These are phyloP conservation scores for Venturia asperata DNA, from an alignment of 2,329 filamentous ascomycete genomes.

Conservation along the genomic window DNA sequence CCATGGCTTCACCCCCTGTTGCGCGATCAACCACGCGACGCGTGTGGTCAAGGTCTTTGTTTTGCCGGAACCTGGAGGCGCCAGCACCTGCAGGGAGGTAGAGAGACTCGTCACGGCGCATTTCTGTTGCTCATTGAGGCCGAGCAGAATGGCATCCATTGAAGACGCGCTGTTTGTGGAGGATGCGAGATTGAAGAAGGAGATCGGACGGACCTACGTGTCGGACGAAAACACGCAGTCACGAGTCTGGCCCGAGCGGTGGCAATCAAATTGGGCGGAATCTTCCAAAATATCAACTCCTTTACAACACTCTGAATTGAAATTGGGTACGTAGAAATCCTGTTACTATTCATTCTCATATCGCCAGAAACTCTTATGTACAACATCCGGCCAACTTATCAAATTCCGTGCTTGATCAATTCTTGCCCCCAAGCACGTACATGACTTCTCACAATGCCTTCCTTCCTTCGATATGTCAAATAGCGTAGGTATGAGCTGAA, in stretches of 20 bases:
- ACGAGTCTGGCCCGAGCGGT: neutral
- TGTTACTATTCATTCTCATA: neutral
- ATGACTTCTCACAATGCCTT: too few relatives aligned
- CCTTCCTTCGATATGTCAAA: too few relatives aligned
- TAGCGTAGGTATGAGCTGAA: too few relatives aligned
- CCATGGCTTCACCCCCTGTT: constrained; percentile 65
- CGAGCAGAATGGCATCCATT: constrained; percentile 52
- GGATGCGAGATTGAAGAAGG: neutral
- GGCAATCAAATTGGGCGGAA: neutral
- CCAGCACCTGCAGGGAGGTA: constrained; percentile 53
- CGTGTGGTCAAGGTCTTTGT: constrained; percentile 92
- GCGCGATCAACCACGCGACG: constrained; percentile 77
- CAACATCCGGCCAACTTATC: too few relatives aligned
- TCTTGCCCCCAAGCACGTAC: too few relatives aligned
- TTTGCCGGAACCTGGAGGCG: constrained; percentile 69
- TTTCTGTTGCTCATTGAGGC: constrained; percentile 58
- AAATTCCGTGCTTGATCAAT: too few relatives aligned
- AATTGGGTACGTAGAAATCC: neutral
- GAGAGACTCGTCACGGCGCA: constrained; percentile 57
- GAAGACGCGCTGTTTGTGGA: neutral
- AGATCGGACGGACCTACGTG: neutral
- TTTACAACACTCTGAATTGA: neutral
- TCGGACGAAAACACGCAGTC: constrained; percentile 4
- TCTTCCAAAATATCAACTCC: neutral
- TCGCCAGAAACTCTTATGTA: neutral